Percentiles rank a stretch among this genome's conserved stretches.
Conservation (phyloP, 2,329 filamentous ascomycete species). For the Lachnellula willkommii region DNA sequence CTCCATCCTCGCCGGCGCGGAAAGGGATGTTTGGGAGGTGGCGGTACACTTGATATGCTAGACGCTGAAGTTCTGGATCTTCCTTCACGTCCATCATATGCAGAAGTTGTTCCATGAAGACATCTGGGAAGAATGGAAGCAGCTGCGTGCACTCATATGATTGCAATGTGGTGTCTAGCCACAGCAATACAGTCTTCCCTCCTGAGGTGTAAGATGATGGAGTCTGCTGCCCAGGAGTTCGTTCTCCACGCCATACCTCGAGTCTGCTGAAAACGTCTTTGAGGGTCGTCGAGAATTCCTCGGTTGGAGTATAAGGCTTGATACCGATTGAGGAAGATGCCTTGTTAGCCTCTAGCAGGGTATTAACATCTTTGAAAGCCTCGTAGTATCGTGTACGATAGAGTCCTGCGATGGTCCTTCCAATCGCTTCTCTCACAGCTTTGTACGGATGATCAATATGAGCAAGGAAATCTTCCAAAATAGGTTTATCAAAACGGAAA, state of each 20-base stretch:
- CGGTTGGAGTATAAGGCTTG: conserved; percentile 72
- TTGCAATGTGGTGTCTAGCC: conserved; percentile 86
- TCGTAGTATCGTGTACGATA: conserved; percentile 92
- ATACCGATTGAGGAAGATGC: conserved; percentile 74
- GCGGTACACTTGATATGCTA: conserved; percentile 95
- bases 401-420: conserved; percentile 79
- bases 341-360: conserved; percentile 74
- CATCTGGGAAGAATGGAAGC: conserved; percentile 81
- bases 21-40: conserved; percentile 95
- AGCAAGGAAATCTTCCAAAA: conserved; percentile 79
- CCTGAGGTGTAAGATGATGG: conserved; percentile 92
- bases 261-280: conserved; percentile 71
- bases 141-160: conserved; percentile 91
- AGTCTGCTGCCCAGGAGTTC: conserved; percentile 81
- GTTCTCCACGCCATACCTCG: conserved; percentile 81
- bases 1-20: conserved; percentile 74
- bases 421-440: conserved; percentile 90
- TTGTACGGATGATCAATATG: conserved; percentile 98
- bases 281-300: conserved; percentile 69
- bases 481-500: conserved; percentile 83
- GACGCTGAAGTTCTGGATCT: conserved; percentile 87
- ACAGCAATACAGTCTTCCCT: conserved; percentile 90
- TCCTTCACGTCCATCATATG: conserved; percentile 99
- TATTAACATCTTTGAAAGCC: conserved; percentile 74
- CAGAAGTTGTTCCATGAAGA: conserved; percentile 85